Evolutionary conservation across 768 basidiomycete genomes (phyloP), one percentile per base, ranked within the genome.

Genomic region (Solioccasus polychromus): DNA sequence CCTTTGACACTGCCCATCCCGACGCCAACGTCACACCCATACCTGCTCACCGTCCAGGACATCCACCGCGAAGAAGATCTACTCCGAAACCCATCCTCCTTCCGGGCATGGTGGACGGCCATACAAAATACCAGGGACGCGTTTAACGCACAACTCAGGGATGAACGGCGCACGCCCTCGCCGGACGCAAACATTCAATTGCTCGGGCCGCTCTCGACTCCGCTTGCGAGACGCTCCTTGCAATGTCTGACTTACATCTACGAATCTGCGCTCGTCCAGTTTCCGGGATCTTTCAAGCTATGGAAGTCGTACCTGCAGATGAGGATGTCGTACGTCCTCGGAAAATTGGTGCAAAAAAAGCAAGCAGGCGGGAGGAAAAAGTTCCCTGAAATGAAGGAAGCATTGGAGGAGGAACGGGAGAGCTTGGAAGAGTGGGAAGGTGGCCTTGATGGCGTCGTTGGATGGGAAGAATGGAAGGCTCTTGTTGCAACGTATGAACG

Each of bases 381-480:
- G 73, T 78, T 92, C 46, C 88, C 89, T 3, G 90, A 85, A 54
- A 92, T 92, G 81, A 84, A 83, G 66, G 90, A 95, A 30, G 87
- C 88, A 46, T 63, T 96, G 58, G 89, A 91, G 57, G 91, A 91
- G 44, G 92, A 91, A 52, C 72, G 78, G 50, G 85, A 85, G 50
- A 83, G 88, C 49, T 62, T 87, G 37, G 83, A 91, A 61, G 74
- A 86, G 53, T 98, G 94, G 92, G 82, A 89, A 38, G 83, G 80
- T 6, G 85, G 88, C 15, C 68, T 98, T 39, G 90, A 98, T 60
- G 82, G 85, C 3, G 73, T 93, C 6, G 76, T 96, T n/a, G 96
- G 95, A 5, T 96, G 86, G 83, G 85, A 90, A 54, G 96, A 99
- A 66, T 99, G 96, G 96, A 91, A 80, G 60, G 70, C 82, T 14